Evolutionary conservation across 768 basidiomycete genomes (phyloP), one percentile per base, ranked within the genome.

Genomic region (Suillus plorans): DNA sequence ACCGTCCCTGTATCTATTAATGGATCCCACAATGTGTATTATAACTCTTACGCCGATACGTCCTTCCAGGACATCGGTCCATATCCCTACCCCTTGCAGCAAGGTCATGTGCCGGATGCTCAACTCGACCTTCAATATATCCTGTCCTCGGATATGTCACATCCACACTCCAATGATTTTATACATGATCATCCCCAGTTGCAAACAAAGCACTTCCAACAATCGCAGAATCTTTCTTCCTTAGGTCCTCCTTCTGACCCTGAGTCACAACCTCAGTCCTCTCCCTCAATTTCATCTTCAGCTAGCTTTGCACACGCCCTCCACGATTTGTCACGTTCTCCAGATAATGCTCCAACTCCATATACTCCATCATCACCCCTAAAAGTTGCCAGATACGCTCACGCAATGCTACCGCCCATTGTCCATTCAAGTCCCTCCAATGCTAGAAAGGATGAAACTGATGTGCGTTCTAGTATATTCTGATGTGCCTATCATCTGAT

Each of bases 371-470:
- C 74, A 0, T 64, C 73, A 16, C 75, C 60, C 52, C 67, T 71
- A 52, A 77, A 77, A 28, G 68, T 53, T 5, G 63, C 64, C 8
- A 67, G 66, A 37, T 67, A 70, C 13, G 68, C 74, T 22, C 76
- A 78, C 45, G 73, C 76, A 49, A 69, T 76, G 16, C 52, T 78
- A 4, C 75, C 75, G 6, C 75, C 75, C 60, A 76, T 76, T 59
- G 72, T 76, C 13, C 75, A 75, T 64, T 69, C 74, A n/a, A 77
- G 73, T 65, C 75, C 76, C 14, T 71, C 75, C 8, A 74, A 74
- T 39, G 61, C 72, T 34, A 49, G 67, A 5, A 69, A 66, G 67
- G 52, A 63, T 36, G 76, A 75, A 63, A 63, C 66, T 31, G 73
- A 76, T 63, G 75, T 66, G 55, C 63, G 69, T 67, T 45, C 34